Percentiles rank a stretch among this genome's conserved stretches.
phyloP scores from a whole-genome alignment of 1,284 basidiomycete species.

The Cryptococcus jaspeensis region DNA sequence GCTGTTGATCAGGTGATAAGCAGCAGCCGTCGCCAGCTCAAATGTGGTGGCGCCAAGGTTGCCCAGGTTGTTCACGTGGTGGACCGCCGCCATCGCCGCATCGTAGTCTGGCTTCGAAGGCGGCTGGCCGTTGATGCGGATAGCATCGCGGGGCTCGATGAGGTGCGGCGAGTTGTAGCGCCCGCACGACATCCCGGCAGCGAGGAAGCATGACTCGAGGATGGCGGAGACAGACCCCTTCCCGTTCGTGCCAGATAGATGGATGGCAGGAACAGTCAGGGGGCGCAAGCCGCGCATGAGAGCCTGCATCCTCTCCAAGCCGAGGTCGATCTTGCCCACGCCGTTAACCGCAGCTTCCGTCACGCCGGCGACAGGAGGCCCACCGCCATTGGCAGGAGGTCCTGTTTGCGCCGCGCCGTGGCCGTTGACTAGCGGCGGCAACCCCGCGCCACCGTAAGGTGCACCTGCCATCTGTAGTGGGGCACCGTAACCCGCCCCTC shows the following conservation, averaged over 20 bases:
- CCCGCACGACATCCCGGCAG: slow-evolving; percentile 64
- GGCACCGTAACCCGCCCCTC: no score
- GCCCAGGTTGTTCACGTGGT: slow-evolving; percentile 56
- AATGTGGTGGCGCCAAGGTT: slow-evolving; percentile 65
- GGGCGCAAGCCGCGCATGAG: slow-evolving; percentile 64
- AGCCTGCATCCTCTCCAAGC: slow-evolving; percentile 65
- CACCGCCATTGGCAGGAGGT: no score
- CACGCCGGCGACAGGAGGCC: no score
- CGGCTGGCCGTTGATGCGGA: slow-evolving; percentile 64
- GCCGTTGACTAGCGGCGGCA: background rate
- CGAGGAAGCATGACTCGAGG: slow-evolving; percentile 69
- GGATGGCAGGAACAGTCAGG: slow-evolving; percentile 78
- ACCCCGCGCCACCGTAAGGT: no score
- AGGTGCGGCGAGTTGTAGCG: slow-evolving; percentile 94
- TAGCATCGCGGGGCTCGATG: slow-evolving; percentile 72
- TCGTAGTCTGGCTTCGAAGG: slow-evolving; percentile 60
- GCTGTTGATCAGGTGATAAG: slow-evolving; percentile 69
- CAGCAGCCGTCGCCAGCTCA: slow-evolving; percentile 79
- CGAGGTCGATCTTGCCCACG: slow-evolving; percentile 64
- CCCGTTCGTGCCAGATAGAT: slow-evolving; percentile 95
- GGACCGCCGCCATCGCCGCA: slow-evolving; percentile 57
- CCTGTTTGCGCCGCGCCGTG: background rate
- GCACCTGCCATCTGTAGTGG: no score
- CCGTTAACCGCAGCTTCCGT: slow-evolving; percentile 10
- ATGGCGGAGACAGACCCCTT: slow-evolving; percentile 91